Percentiles rank a stretch among this genome's conserved stretches.
These are phyloP conservation scores for Candida parachauliodes DNA, from an alignment of 805 yeast species.

Conservation along the genomic window DNA sequence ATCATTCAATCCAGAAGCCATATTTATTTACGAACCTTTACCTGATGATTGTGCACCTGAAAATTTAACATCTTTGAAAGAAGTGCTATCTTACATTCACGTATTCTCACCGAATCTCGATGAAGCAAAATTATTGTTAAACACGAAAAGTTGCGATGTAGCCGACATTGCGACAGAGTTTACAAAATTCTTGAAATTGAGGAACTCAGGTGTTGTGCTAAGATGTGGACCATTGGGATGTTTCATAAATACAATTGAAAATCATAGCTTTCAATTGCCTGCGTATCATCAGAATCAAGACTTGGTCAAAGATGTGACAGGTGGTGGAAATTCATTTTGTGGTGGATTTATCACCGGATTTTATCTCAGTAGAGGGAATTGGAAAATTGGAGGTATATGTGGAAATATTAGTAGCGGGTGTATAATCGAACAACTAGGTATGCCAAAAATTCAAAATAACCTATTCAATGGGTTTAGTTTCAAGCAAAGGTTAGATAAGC, in stretches of 20 bases:
- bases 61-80: slow-evolving; percentile 28
- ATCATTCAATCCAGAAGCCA: slow-evolving; percentile 24
- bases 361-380: slow-evolving; percentile 42
- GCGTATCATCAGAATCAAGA: slow-evolving; percentile 60
- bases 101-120: slow-evolving; percentile 81
- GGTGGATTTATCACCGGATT: slow-evolving; percentile 53
- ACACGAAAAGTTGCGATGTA: slow-evolving; percentile 43
- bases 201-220: slow-evolving; percentile 51
- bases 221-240: slow-evolving; percentile 80
- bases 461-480: slow-evolving; percentile 61
- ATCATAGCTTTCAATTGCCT: slow-evolving; percentile 49
- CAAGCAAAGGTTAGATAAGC: slow-evolving; percentile 40
- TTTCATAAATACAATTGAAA: slow-evolving; percentile 32
- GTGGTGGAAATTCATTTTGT: slow-evolving; percentile 44
- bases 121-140: slow-evolving; percentile 67
- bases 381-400: slow-evolving; percentile 54
- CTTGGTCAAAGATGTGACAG: slow-evolving; percentile 40
- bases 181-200: slow-evolving; percentile 34
- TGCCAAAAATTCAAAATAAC: slow-evolving; percentile 46
- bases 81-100: slow-evolving; percentile 44
- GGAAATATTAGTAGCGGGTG: slow-evolving; percentile 80
- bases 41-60: slow-evolving; percentile 69
- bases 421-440: slow-evolving; percentile 77
- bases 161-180: slow-evolving; percentile 43
- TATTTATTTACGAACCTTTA: slow-evolving; percentile 78